Evolutionary conservation across 2,329 filamentous ascomycete genomes (phyloP).

Genomic region (Fusarium sacchari): DNA sequence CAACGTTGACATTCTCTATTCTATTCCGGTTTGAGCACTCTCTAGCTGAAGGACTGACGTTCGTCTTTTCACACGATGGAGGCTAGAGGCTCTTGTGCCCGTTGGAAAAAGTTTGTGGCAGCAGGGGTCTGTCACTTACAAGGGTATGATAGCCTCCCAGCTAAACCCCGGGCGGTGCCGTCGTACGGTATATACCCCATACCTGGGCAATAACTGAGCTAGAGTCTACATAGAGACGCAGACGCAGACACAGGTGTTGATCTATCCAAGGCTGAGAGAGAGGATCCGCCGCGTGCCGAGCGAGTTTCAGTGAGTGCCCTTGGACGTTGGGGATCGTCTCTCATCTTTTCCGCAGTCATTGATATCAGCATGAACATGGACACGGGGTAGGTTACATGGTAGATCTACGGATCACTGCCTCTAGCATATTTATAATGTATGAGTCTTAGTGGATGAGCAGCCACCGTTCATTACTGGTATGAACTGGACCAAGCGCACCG

Average conservation of each 20-base stretch:
- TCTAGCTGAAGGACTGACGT: conserved; percentile 8
- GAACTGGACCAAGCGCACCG: conserved; percentile 1
- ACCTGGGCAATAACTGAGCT: not conserved
- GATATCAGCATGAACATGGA: not conserved
- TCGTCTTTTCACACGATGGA: not conserved
- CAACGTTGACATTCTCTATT: not conserved
- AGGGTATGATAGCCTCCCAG: conserved; percentile 1
- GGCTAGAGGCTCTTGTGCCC: conserved; percentile 7
- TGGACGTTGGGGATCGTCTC: not conserved
- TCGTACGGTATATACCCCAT: conserved; percentile 30
- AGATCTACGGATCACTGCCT: not conserved
- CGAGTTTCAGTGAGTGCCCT: conserved; percentile 1
- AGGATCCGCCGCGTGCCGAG: conserved; percentile 8
- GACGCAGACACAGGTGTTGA: not conserved
- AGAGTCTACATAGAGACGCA: not conserved
- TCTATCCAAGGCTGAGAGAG: conserved; percentile 6
- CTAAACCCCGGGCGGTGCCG: conserved; percentile 15
- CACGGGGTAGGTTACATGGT: conserved; percentile 23
- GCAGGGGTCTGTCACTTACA: conserved; percentile 11
- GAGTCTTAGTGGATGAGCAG: not conserved
- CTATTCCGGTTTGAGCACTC: not conserved
- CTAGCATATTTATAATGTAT: not conserved
- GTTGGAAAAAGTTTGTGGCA: conserved; percentile 22
- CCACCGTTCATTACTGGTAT: not conserved
- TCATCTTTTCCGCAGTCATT: not conserved